phyloP scores from a whole-genome alignment of 2,329 filamentous ascomycete species.

The Trichoderma citrinoviride region DNA sequence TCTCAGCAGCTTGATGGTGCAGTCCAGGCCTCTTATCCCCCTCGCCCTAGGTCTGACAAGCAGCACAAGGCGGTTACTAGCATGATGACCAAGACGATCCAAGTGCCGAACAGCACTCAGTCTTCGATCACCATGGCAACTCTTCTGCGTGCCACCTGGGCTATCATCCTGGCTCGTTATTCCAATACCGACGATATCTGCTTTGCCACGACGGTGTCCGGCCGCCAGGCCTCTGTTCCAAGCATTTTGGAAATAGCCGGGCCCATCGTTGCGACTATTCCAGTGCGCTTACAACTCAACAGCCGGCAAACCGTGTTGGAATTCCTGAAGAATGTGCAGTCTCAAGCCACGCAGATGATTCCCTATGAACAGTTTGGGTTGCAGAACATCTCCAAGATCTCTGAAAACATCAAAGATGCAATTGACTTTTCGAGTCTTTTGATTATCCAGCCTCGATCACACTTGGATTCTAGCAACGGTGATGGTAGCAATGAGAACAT shows the following conservation, averaged over 20 bases:
- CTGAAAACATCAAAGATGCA: background rate
- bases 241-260: constrained; percentile 21
- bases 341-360: constrained; percentile 20
- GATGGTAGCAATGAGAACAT: background rate
- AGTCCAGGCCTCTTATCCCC: constrained; percentile 17
- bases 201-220: constrained; percentile 23
- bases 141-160: constrained; percentile 32
- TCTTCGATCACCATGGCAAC: constrained; percentile 23
- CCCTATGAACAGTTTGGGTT: constrained; percentile 10
- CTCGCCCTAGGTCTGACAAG: background rate
- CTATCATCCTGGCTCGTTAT: constrained; percentile 19
- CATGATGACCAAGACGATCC: background rate
- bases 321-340: constrained; percentile 23
- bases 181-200: constrained; percentile 6
- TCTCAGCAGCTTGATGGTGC: constrained; percentile 21
- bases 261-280: constrained; percentile 23
- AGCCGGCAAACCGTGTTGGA: constrained; percentile 8
- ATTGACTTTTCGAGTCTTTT: constrained; percentile 9
- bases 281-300: constrained; percentile 22
- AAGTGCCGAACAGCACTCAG: background rate
- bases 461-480: background rate
- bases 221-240: constrained; percentile 22
- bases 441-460: constrained; percentile 1
- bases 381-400: constrained; percentile 11
- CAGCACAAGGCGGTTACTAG: background rate